phyloP scores from a whole-genome alignment of 2,329 filamentous ascomycete genomes.

The Aspergillus arachidicola region DNA sequence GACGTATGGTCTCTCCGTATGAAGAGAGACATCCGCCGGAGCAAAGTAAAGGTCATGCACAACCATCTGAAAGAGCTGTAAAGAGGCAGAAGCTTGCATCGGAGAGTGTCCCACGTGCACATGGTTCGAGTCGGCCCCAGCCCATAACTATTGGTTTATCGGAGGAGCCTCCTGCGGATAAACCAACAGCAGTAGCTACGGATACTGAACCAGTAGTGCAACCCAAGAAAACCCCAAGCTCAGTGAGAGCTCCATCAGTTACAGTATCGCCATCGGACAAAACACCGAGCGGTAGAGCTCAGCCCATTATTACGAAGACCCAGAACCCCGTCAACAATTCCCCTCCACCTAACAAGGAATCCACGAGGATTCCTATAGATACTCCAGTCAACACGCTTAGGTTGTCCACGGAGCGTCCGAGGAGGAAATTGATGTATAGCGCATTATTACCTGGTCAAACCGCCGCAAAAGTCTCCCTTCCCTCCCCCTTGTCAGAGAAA shows the following conservation, averaged over 20 bases:
- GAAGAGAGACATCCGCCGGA: slow-evolving; percentile 45
- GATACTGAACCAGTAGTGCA: neutral
- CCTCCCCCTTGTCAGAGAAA: slow-evolving; percentile 11
- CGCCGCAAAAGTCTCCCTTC: slow-evolving; percentile 16
- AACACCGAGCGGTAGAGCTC: neutral
- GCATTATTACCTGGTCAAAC: slow-evolving; percentile 34
- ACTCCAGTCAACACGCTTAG: slow-evolving; percentile 31
- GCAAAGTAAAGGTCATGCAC: slow-evolving; percentile 12
- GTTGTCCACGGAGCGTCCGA: slow-evolving; percentile 38
- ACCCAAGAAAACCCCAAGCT: neutral
- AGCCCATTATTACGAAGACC: neutral
- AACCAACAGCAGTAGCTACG: neutral
- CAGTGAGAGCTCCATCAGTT: neutral
- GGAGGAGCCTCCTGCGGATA: slow-evolving; percentile 7
- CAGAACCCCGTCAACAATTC: neutral
- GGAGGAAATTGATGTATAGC: slow-evolving; percentile 48
- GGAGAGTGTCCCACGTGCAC: slow-evolving; percentile 15
- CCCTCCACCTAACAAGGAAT: neutral
- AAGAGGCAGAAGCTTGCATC: slow-evolving; percentile 37
- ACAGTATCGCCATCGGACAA: neutral
- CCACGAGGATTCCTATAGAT: neutral
- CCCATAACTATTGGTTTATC: slow-evolving; percentile 29
- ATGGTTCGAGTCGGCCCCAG: slow-evolving; percentile 8
- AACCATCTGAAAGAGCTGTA: slow-evolving; percentile 26
- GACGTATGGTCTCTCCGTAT: slow-evolving; percentile 69